These are phyloP conservation scores for Apiotrichum veenhuisii DNA, from an alignment of 1,284 basidiomycete genomes.

Conservation along the genomic window DNA sequence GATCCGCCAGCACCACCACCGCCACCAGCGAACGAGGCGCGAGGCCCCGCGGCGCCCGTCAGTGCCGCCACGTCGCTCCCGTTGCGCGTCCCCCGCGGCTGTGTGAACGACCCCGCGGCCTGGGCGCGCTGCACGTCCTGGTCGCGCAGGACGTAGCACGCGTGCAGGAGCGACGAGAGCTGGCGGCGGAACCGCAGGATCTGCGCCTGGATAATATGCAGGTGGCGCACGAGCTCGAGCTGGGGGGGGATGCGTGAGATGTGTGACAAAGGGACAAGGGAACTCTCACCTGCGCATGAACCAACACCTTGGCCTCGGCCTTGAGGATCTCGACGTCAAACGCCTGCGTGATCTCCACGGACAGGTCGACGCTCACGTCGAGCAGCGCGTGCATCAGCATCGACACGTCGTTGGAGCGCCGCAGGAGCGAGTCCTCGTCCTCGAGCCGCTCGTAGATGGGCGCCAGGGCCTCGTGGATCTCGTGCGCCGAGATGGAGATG, in stretches of 20 bases:
- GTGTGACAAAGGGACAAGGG: too few species aligned
- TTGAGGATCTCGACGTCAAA: conserved; percentile 49
- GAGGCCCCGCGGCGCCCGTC: too few species aligned
- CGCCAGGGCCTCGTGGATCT: conserved; percentile 39
- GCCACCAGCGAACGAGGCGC: too few species aligned
- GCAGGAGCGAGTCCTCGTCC: conserved; percentile 42
- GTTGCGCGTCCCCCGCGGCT: conserved; percentile 2
- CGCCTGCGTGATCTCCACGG: conserved; percentile 45
- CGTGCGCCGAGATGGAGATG: conserved; percentile 40
- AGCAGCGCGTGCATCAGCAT: conserved; percentile 49
- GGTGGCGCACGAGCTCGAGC: conserved; percentile 48
- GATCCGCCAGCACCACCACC: too few species aligned
- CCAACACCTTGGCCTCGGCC: conserved; percentile 45
- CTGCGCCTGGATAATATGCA: conserved; percentile 49
- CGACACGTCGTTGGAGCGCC: conserved; percentile 45
- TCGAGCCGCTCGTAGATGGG: conserved; percentile 47
- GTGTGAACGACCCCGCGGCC: conserved; percentile 23
- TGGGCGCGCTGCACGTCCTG: conserved; percentile 43
- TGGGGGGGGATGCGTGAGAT: too few species aligned
- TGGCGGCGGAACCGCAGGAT: conserved; percentile 46
- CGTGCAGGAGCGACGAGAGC: conserved; percentile 41
- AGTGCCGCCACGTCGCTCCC: not conserved
- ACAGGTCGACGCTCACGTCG: conserved; percentile 45
- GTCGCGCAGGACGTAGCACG: conserved; percentile 46
- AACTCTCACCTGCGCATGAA: conserved; percentile 40